These are phyloP conservation scores for Selaginella moellendorffii DNA, from an alignment of 75 land plant genomes.

Conservation along the genomic window DNA sequence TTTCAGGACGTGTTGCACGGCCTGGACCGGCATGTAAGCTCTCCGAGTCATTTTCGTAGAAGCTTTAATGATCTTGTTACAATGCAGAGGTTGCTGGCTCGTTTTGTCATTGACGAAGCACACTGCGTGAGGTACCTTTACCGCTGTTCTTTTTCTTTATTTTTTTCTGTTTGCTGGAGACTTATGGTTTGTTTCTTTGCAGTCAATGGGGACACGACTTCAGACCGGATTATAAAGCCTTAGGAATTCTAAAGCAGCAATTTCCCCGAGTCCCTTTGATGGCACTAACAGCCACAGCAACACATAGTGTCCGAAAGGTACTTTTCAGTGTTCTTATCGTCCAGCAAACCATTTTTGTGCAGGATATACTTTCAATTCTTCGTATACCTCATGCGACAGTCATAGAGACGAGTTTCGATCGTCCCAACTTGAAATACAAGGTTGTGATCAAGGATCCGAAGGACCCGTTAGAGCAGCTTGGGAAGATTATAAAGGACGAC, in stretches of 20 bases:
- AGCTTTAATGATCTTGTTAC: conserved; percentile 4
- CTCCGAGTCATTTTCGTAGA: not conserved
- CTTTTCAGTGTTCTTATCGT: not conserved
- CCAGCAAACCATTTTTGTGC: no score
- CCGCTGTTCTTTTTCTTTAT: conserved; percentile 1
- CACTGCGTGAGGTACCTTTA: conserved; percentile 76
- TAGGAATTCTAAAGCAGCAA: conserved; percentile 53
- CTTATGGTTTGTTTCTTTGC: not conserved
- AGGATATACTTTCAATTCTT: conserved; percentile 56
- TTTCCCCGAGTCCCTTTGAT: conserved; percentile 62
- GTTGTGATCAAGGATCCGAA: conserved; percentile 42
- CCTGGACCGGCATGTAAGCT: conserved; percentile 42
- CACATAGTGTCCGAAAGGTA: conserved; percentile 60
- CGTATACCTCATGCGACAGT: conserved; percentile 56
- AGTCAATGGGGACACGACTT: conserved; percentile 99
- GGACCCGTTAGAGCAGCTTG: conserved; percentile 57
- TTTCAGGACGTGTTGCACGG: conserved; percentile 37
- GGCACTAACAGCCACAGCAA: conserved; percentile 94
- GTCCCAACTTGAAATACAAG: conserved; percentile 68
- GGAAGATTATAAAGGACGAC: conserved; percentile 32
- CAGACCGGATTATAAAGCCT: conserved; percentile 68
- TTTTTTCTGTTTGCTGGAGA: not conserved
- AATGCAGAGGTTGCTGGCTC: conserved; percentile 56
- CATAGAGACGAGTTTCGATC: conserved; percentile 66
- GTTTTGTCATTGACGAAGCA: conserved; percentile 90